These are phyloP conservation scores for Calocera cornea DNA, from an alignment of 768 basidiomycete genomes.

Conservation along the genomic window DNA sequence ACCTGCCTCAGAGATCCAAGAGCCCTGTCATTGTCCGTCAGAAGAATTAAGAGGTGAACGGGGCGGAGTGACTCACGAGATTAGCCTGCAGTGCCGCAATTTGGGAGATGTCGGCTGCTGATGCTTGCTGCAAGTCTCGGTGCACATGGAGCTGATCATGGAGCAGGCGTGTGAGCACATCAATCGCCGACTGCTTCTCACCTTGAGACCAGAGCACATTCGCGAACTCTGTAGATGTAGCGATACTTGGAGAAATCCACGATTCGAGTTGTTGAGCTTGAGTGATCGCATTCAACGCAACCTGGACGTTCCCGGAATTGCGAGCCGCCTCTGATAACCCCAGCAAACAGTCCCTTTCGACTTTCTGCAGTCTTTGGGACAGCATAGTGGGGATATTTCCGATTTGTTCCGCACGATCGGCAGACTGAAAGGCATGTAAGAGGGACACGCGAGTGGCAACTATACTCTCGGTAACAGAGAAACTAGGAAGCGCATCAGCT, in stretches of 20 bases:
- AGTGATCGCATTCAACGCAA: conserved; percentile 74
- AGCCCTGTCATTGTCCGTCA: conserved; percentile 40
- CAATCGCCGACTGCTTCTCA: conserved; percentile 73
- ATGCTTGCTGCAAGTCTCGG: background rate
- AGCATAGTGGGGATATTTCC: conserved; percentile 53
- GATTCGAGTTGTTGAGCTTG: conserved; percentile 52
- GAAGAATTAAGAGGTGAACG: background rate
- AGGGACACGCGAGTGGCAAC: conserved; percentile 72
- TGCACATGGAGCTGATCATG: background rate
- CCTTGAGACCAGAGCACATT: conserved; percentile 78
- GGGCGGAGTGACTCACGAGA: conserved; percentile 36
- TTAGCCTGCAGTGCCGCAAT: conserved; percentile 34
- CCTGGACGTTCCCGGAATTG: conserved; percentile 50
- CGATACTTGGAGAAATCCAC: conserved; percentile 29
- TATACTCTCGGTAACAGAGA: conserved; percentile 58
- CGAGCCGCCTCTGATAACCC: conserved; percentile 61
- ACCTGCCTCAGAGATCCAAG: conserved; percentile 81
- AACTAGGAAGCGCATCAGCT: conserved; percentile 34
- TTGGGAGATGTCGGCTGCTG: background rate
- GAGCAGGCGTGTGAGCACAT: conserved; percentile 40
- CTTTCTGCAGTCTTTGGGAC: conserved; percentile 34
- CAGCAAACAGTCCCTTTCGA: conserved; percentile 61
- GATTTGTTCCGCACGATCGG: conserved; percentile 40
- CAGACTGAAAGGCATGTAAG: conserved; percentile 62
- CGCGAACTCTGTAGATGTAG: conserved; percentile 69